Conservation (phyloP, 768 basidiomycete species). For the Tulasnella sp. region DNA sequence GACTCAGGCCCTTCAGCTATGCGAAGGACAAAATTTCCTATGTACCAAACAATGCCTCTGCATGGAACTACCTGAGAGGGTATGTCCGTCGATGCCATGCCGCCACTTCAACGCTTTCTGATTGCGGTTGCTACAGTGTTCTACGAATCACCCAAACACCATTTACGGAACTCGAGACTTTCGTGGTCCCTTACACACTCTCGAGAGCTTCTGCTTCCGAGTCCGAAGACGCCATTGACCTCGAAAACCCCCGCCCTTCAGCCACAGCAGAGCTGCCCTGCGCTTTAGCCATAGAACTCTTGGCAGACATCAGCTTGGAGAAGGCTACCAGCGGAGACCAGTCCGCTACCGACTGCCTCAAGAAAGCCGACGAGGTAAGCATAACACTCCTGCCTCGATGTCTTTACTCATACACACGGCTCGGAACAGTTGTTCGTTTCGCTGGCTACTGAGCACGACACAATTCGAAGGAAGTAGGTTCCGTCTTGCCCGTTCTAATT, state of each 20-base stretch:
- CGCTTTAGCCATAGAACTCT: conserved; percentile 73
- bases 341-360: neutral
- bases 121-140: conserved; percentile 39
- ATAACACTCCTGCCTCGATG: neutral
- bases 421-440: conserved; percentile 59
- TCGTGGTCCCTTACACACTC: conserved; percentile 61
- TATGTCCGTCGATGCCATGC: conserved; percentile 31
- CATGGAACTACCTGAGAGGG: conserved; percentile 94
- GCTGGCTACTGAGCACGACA: conserved; percentile 65
- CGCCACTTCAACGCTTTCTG: neutral
- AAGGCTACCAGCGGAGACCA: conserved; percentile 35
- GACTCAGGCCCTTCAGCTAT: conserved; percentile 50
- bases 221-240: conserved; percentile 48
- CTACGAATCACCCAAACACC: conserved; percentile 59
- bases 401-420: neutral
- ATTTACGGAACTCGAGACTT: conserved; percentile 51
- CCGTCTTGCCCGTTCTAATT: conserved; percentile 5
- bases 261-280: conserved; percentile 69
- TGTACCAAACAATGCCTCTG: conserved; percentile 89
- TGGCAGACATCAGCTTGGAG: conserved; percentile 70
- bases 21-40: conserved; percentile 77
- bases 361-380: conserved; percentile 40
- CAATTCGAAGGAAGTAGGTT: conserved; percentile 68
- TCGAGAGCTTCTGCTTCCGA: conserved; percentile 5
- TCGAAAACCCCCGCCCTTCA: conserved; percentile 69